Base-by-base conservation (phyloP, 1,139 yeast genomes). In the Kodamaea fungicola region DNA sequence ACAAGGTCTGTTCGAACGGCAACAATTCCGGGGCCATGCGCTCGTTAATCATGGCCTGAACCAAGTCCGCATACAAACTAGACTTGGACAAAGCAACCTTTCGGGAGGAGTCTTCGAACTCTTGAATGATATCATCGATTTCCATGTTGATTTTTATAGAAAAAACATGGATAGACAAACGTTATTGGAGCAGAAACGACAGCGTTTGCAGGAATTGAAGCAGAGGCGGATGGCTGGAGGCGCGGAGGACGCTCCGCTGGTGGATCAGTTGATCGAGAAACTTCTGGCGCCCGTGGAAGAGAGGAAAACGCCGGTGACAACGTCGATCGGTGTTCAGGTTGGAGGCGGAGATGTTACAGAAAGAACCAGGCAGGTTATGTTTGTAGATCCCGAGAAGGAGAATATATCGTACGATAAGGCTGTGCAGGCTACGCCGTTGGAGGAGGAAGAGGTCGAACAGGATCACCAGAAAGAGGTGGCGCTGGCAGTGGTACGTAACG, bases 21-120 rank as follows among this genome's bases (percentile, higher is more conserved):
- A 90, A 64, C 9, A 92, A 59, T 42, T 86, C 96, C 0, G 97
- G 97, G 0, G 94, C 71, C 74, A 80, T 79, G 40, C 96, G 69
- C 56, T 92, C 98, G 39, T 83, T 77, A 28, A 85, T 61, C 97
- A 96, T 90, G 2, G 80, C 78, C 27, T 69, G 71, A n/a, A 76
- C 68, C 30, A 89, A 63, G 29, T 60, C 61, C 28, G 62, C 54
- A 41, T 59, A 67, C 50, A 59, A 16, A 28, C 34, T 33, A n/a
- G 40, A 9, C 22, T 16, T 21, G 21, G 34, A 8, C 16, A 29
- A 30, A 31, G 33, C 43, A 29, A 50, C 52, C 33, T 34, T 34
- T 27, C 52, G 50, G 21, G 51, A 44, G 22, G 39, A 23, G 41
- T 47, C 51, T 35, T 81, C 87, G 44, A 83, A 76, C 42, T 81